phyloP scores from a whole-genome alignment of 2,329 filamentous ascomycete species.

The Rhynchosporium graminicola region DNA sequence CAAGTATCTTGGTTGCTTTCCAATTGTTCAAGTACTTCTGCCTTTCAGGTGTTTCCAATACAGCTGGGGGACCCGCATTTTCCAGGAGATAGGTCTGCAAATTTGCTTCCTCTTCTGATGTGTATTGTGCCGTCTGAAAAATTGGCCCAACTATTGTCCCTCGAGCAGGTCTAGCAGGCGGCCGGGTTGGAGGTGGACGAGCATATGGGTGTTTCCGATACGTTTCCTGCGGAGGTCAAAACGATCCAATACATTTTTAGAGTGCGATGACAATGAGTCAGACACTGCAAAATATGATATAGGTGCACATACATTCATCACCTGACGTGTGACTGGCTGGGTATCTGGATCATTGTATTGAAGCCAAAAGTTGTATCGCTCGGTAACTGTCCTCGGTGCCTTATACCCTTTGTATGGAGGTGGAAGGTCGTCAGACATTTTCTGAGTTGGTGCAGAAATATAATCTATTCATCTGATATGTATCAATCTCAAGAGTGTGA shows the following conservation, averaged over 20 bases:
- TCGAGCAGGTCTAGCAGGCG: too few relatives aligned
- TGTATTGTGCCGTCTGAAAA: not conserved
- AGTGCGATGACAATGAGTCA: not conserved
- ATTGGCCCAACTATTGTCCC: not conserved
- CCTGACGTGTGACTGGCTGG: not conserved
- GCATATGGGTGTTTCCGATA: not conserved
- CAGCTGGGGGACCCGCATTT: not conserved
- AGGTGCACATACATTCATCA: not conserved
- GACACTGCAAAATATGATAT: not conserved
- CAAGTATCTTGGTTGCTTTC: not conserved
- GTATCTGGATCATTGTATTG: slow-evolving; percentile 1
- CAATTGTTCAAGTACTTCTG: not conserved
- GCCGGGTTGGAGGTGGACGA: not conserved
- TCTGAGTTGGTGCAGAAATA: not conserved
- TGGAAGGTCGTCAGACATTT: not conserved
- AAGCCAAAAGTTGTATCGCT: not conserved
- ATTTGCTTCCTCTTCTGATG: not conserved
- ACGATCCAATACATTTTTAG: not conserved
- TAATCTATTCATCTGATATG: too few relatives aligned
- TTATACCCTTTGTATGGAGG: not conserved
- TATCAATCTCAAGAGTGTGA: too few relatives aligned
- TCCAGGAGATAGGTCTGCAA: not conserved
- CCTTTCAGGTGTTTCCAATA: not conserved
- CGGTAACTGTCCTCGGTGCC: not conserved
- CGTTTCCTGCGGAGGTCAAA: not conserved